Percentiles rank a stretch among this genome's conserved stretches.
Evolutionary conservation across 768 basidiomycete species (phyloP).

Genomic region (Trametes elegans): DNA sequence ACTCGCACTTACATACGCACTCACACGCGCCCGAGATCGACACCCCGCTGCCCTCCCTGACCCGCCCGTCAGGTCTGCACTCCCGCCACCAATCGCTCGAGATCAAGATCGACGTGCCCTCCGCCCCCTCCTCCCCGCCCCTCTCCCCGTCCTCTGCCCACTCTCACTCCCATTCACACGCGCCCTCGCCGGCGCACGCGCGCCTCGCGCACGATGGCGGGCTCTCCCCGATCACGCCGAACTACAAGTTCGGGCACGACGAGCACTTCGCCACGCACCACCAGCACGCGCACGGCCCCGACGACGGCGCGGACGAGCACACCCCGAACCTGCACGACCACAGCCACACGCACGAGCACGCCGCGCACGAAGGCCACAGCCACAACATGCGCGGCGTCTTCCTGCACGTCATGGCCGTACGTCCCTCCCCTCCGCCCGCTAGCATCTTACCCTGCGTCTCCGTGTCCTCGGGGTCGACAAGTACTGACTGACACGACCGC

Average conservation of each 20-base stretch:
- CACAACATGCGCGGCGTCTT: slow-evolving; percentile 99
- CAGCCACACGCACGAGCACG: slow-evolving; percentile 41
- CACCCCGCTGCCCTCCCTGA: slow-evolving; percentile 14
- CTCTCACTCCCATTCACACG: too few relatives aligned
- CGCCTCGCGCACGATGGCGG: slow-evolving; percentile 3
- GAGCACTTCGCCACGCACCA: slow-evolving; percentile 50
- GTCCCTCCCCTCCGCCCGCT: slow-evolving; percentile 28
- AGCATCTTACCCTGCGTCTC: background rate
- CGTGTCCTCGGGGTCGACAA: background rate
- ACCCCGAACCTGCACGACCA: slow-evolving; percentile 50
- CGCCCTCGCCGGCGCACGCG: slow-evolving; percentile 20
- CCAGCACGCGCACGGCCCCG: too few relatives aligned
- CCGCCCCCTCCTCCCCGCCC: slow-evolving; percentile 28
- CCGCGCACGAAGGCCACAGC: slow-evolving; percentile 82
- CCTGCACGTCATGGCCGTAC: slow-evolving; percentile 92
- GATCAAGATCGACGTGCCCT: slow-evolving; percentile 22
- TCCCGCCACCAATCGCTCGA: slow-evolving; percentile 21
- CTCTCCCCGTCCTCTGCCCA: slow-evolving; percentile 16
- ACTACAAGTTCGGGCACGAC: slow-evolving; percentile 54
- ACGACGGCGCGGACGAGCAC: slow-evolving; percentile 33
- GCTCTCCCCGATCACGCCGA: slow-evolving; percentile 65
- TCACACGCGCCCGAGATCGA: slow-evolving; percentile 20
- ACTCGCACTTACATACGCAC: slow-evolving; percentile 17
- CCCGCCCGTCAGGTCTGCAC: slow-evolving; percentile 16
- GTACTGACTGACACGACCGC: background rate